Evolutionary conservation across 148 eudicot genomes (phyloP), one percentile per base, ranked within the genome.

Genomic region (Polygonum aviculare): DNA sequence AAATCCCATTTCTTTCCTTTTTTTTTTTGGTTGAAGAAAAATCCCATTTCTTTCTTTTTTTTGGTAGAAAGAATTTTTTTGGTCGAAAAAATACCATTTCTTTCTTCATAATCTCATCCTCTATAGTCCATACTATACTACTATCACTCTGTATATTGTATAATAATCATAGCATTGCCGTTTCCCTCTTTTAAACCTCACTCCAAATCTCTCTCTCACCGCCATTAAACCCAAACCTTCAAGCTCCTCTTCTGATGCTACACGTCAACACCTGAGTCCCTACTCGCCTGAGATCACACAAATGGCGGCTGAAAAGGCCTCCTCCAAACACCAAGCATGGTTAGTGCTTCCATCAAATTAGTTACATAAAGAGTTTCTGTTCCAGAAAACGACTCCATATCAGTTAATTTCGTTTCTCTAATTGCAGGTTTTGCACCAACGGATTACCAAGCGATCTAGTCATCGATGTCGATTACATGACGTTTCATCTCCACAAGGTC

Each of bases 401-500:
- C 31, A 26, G 31, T 26, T 39, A 4, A 33, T 40, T 41, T 40
- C 41, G 6, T 1, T 18, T 38, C 39, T 26, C 16, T 2, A 12
- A 63, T 63, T 63, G 38, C 86, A 88, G 91, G 98, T 93, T 93
- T 74, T 91, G 98, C 77, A 91, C 93, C 69, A 93, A 91, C n/a
- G 93, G 96, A 14, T 76, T 93, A n/a, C 96, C 98, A 0, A 91
- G 91, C 79, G 98, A 93, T 72, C 76, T 93, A 26, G 82, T 86
- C 9, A 80, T 94, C 33, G 93, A 91, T 77, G 97, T 91, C 40
- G 89, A 88, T 15, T 90, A 86, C 63, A 94, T 94, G 94, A 83
- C 93, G 73, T 94, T 94, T 79, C 98, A 94, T 81, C 98, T 94
- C 65, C 98, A 94, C 77, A 94, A 95, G 95, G 98, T 89, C 26